These are phyloP conservation scores for Pleurotus platypus DNA, from an alignment of 768 basidiomycete genomes.

Conservation along the genomic window DNA sequence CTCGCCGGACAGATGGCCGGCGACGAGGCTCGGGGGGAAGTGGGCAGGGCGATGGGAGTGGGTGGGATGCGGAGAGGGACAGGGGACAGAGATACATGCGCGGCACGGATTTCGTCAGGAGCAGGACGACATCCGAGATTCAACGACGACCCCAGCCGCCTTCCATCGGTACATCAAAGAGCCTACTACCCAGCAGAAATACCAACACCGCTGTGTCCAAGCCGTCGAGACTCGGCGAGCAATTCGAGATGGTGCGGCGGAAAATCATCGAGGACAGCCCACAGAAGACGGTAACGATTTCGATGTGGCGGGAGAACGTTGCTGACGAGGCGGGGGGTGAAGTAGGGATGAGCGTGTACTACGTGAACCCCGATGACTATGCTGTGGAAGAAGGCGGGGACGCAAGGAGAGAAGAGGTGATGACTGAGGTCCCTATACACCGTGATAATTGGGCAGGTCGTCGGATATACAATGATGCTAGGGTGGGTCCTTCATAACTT, in stretches of 20 bases:
- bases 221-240: slow-evolving; percentile 2
- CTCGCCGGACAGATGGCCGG: neutral
- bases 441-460: neutral
- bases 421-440: slow-evolving; percentile 12
- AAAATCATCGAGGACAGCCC: slow-evolving; percentile 45
- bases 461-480: neutral
- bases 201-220: neutral
- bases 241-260: slow-evolving; percentile 37
- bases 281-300: slow-evolving; percentile 50
- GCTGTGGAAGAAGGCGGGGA: neutral
- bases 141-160: neutral
- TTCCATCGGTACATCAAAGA: neutral
- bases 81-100: neutral
- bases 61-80: neutral
- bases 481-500: neutral
- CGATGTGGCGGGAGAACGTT: slow-evolving; percentile 54
- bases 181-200: neutral
- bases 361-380: slow-evolving; percentile 34
- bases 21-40: neutral
- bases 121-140: slow-evolving; percentile 4
- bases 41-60: neutral
- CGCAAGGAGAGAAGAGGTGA: slow-evolving; percentile 17
- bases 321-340: slow-evolving; percentile 29
- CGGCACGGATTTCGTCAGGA: neutral
- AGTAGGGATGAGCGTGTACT: slow-evolving; percentile 45